Conservation (phyloP, 2,329 filamentous ascomycete species). For the Rachicladosporium sp. region DNA sequence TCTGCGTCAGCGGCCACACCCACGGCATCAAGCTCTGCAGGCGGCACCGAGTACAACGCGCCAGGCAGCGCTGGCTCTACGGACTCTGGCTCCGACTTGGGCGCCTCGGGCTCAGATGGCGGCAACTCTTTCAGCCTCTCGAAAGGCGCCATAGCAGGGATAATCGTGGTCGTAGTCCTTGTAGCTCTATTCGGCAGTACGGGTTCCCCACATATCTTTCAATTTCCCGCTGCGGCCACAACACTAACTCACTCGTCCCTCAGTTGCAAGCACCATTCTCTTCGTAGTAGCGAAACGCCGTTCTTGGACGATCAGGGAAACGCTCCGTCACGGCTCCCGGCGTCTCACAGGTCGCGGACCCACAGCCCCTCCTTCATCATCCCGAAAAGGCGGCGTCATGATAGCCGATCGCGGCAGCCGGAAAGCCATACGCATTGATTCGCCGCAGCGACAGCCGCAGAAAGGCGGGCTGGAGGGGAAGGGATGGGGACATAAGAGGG, state of each 20-base stretch:
- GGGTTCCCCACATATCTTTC: not conserved
- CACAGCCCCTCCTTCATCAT: conserved; percentile 3
- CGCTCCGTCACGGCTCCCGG: conserved; percentile 51
- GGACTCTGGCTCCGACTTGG: conserved; percentile 1
- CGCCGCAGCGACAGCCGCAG: conserved; percentile 1
- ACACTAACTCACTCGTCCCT: conserved; percentile 1
- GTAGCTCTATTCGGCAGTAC: conserved; percentile 51
- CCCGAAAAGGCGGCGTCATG: conserved; percentile 5
- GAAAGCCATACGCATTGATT: conserved; percentile 12
- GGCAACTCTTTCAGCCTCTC: conserved; percentile 47
- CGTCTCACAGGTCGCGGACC: conserved; percentile 31
- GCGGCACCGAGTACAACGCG: not conserved
- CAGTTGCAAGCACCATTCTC: conserved; percentile 53
- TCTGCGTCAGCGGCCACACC: not conserved
- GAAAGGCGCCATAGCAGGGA: conserved; percentile 57
- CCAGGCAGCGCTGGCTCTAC: not conserved
- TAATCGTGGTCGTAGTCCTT: conserved; percentile 58
- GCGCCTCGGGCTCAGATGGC: conserved; percentile 1
- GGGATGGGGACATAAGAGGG: conserved; percentile 15
- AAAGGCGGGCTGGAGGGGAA: not conserved
- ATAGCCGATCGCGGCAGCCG: conserved; percentile 10
- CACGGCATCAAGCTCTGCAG: not conserved
- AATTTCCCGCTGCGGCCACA: not conserved
- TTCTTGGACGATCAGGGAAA: conserved; percentile 68
- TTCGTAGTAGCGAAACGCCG: conserved; percentile 75